Conservation (phyloP, 345 rosid genomes). For the Erodium maritimum region DNA sequence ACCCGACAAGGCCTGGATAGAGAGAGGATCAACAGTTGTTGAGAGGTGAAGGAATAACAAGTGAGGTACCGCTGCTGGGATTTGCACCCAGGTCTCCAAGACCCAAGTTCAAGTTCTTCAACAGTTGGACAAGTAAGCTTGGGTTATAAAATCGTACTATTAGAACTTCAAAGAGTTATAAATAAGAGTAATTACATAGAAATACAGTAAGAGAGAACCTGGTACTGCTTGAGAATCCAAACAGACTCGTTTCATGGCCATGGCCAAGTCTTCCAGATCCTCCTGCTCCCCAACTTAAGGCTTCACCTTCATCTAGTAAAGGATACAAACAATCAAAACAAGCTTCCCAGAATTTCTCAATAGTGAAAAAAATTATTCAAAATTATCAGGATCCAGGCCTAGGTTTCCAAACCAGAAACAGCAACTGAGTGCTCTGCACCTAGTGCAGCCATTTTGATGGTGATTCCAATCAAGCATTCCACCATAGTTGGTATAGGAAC, state of each 20-base stretch:
- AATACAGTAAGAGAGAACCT: too few relatives aligned
- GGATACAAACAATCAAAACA: constrained; percentile 8
- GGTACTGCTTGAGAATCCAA: constrained; percentile 51
- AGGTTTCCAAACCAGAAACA: constrained; percentile 51
- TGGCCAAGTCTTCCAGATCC: constrained; percentile 89
- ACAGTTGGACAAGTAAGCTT: too few relatives aligned
- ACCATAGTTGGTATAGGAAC: constrained; percentile 59
- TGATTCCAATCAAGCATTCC: constrained; percentile 57
- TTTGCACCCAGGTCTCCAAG: too few relatives aligned
- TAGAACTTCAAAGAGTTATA: too few relatives aligned
- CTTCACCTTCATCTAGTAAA: constrained; percentile 56
- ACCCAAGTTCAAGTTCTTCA: too few relatives aligned
- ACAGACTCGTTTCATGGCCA: constrained; percentile 55
- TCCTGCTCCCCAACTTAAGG: constrained; percentile 88
- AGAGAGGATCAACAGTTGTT: too few relatives aligned
- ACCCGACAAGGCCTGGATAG: too few relatives aligned
- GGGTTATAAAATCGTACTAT: too few relatives aligned
- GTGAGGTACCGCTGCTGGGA: too few relatives aligned
- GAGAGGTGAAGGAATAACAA: too few relatives aligned
- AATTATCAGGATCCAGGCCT: background rate
- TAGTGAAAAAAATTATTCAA: too few relatives aligned
- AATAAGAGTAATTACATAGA: too few relatives aligned
- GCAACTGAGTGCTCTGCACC: constrained; percentile 91
- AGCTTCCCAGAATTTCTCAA: background rate
- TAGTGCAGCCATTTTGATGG: constrained; percentile 53